These are phyloP conservation scores for Medicago ruthenica DNA, from an alignment of 306 rosid species.

Conservation along the genomic window DNA sequence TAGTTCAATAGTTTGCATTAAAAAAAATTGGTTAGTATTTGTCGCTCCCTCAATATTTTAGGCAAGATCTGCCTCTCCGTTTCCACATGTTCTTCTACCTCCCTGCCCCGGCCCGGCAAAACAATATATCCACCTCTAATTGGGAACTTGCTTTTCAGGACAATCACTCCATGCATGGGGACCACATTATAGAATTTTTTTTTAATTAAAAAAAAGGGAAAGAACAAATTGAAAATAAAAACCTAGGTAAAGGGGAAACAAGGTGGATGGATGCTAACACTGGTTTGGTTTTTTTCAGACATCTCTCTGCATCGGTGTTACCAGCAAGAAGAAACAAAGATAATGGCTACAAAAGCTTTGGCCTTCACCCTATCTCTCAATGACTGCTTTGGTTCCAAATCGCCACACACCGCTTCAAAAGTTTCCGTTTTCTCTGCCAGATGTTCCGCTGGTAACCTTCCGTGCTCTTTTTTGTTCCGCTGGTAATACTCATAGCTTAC, in stretches of 20 bases:
- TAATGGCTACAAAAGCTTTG: conserved; percentile 56
- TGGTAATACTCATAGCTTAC: neutral
- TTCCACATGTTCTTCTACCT: too few relatives aligned
- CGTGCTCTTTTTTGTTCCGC: too few relatives aligned
- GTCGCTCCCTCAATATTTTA: too few relatives aligned
- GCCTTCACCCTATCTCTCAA: conserved; percentile 41
- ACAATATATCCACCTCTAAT: conserved; percentile 8
- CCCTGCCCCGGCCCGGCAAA: neutral
- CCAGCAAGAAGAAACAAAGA: neutral
- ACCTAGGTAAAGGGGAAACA: conserved; percentile 23
- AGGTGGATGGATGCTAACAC: neutral
- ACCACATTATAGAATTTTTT: neutral
- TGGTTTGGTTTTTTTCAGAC: neutral
- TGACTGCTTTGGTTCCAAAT: conserved; percentile 38
- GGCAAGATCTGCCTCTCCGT: too few relatives aligned
- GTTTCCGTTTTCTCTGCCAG: conserved; percentile 44
- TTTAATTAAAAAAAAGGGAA: neutral
- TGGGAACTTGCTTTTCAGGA: conserved; percentile 12
- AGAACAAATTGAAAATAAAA: conserved; percentile 24
- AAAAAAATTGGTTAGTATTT: too few relatives aligned
- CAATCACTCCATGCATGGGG: conserved; percentile 18
- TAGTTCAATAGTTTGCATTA: too few relatives aligned
- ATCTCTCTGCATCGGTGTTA: neutral
- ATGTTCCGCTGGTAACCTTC: conserved; percentile 55
- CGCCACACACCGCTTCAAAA: conserved; percentile 22